These are phyloP conservation scores for Metschnikowia corniflorae DNA, from an alignment of 805 yeast genomes.

Conservation along the genomic window DNA sequence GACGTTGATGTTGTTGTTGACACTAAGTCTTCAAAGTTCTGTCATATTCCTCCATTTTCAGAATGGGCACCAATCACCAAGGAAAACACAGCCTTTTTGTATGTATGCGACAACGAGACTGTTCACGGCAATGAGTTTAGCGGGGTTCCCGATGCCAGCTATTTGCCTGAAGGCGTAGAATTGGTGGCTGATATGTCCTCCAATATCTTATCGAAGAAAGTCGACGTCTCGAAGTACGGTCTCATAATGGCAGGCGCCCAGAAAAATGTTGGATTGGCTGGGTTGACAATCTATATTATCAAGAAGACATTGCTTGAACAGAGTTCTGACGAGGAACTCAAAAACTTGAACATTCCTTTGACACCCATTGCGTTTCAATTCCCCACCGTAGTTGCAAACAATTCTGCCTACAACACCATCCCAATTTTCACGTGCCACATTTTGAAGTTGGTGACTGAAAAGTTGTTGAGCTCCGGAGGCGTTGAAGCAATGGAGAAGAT, in stretches of 20 bases:
- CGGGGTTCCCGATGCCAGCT: slow-evolving; percentile 46
- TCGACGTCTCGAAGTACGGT: slow-evolving; percentile 84
- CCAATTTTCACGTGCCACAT: slow-evolving; percentile 91
- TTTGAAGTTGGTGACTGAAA: slow-evolving; percentile 69
- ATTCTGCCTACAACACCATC: slow-evolving; percentile 93
- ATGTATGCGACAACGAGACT: slow-evolving; percentile 95
- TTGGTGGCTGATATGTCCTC: slow-evolving; percentile 95
- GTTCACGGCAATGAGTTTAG: slow-evolving; percentile 89
- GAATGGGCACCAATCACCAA: slow-evolving; percentile 60
- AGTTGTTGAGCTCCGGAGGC: slow-evolving; percentile 69
- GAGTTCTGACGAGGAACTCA: slow-evolving; percentile 60
- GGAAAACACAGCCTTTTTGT: slow-evolving; percentile 76
- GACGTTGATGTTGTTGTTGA: slow-evolving; percentile 68
- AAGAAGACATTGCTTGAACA: slow-evolving; percentile 73
- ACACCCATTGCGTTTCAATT: slow-evolving; percentile 87
- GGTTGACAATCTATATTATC: slow-evolving; percentile 86
- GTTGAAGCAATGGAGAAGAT: slow-evolving; percentile 53
- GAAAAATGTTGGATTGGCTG: slow-evolving; percentile 96
- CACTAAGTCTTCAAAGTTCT: slow-evolving; percentile 58
- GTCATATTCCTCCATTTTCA: slow-evolving; percentile 59
- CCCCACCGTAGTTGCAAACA: slow-evolving; percentile 80
- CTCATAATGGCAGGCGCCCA: slow-evolving; percentile 97
- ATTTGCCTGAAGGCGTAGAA: slow-evolving; percentile 65
- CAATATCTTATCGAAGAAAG: slow-evolving; percentile 73
- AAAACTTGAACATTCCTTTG: slow-evolving; percentile 61